Evolutionary conservation across 176 grass and related monocot species (phyloP), one percentile per base, ranked within the genome.

Genomic region (sorghum (Sorghum bicolor)): DNA sequence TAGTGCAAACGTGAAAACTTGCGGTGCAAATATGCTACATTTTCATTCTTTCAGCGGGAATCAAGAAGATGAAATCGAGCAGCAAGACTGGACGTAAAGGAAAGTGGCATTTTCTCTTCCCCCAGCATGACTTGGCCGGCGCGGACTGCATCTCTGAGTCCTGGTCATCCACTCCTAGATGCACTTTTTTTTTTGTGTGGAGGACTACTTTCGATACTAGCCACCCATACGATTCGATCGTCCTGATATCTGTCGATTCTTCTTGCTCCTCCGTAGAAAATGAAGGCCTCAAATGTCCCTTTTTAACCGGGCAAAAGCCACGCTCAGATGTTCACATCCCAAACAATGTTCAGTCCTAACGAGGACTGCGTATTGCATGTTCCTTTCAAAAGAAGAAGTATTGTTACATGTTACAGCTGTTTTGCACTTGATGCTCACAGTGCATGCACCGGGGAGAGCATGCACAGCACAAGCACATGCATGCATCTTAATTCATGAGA

Each of bases 361-460:
- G n/a, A n/a, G n/a, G n/a, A n/a, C n/a, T n/a, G n/a, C n/a, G n/a
- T n/a, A n/a, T n/a, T n/a, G n/a, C n/a, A n/a, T n/a, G n/a, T n/a
- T n/a, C n/a, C n/a, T n/a, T n/a, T n/a, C n/a, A n/a, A n/a, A n/a
- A n/a, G n/a, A n/a, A n/a, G n/a, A n/a, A n/a, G 22, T n/a, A 26
- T 70, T 15, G 68, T 31, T 57, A 57, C 72, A 14, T 45, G 52
- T 20, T 74, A 25, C 41, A 80, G 25, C 55, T 86, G 15, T 64
- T 72, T 14, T 28, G 41, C 30, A 16, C 43, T 40, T 73, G 14
- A 43, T 17, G 25, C 52, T 48, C 38, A 48, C 52, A 34, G 73
- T 76, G 20, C 72, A 69, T 63, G 79, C 65, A 88, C 25, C 32
- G 6, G 74, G 32, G 24, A 53, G 5, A 66, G 74, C 67, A 55